Evolutionary conservation across 2,329 filamentous ascomycete species (phyloP).

Genomic region (Cercospora sp.): DNA sequence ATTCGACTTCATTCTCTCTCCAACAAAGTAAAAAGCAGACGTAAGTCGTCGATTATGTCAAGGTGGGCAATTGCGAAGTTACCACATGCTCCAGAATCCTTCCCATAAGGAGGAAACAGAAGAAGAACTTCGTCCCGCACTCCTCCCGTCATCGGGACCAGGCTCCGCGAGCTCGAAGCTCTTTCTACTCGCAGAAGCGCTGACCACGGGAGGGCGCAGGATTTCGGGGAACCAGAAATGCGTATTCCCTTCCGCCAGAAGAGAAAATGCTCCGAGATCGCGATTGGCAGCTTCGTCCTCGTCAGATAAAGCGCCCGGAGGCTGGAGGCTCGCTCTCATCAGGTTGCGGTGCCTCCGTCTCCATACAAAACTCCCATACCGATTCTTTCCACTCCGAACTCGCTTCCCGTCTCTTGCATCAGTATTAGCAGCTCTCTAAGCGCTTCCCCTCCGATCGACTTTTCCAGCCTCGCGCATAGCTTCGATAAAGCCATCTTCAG

Average conservation of each 20-base stretch:
- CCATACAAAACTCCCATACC: conserved; percentile 6
- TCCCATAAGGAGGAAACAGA: not conserved
- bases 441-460: conserved; percentile 29
- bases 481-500: conserved; percentile 45
- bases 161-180: conserved; percentile 13
- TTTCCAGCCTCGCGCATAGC: conserved; percentile 43
- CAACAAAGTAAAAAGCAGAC: not conserved
- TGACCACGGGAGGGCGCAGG: not conserved
- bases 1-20: not conserved
- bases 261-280: not conserved
- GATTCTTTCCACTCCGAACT: not conserved
- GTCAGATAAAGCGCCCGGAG: not conserved
- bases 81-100: not conserved
- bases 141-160: not conserved
- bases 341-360: not conserved
- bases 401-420: not conserved
- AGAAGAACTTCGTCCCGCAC: not conserved
- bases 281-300: not conserved
- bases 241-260: not conserved
- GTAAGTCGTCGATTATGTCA: not conserved
- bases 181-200: conserved; percentile 15
- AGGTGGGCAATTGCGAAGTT: not conserved
- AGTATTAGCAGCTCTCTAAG: conserved; percentile 3
- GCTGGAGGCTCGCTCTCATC: not conserved
- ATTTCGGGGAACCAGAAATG: not conserved